Percentiles rank a stretch among this genome's conserved stretches.
Conservation (phyloP, 345 rosid genomes). For the Boechera stricta region DNA sequence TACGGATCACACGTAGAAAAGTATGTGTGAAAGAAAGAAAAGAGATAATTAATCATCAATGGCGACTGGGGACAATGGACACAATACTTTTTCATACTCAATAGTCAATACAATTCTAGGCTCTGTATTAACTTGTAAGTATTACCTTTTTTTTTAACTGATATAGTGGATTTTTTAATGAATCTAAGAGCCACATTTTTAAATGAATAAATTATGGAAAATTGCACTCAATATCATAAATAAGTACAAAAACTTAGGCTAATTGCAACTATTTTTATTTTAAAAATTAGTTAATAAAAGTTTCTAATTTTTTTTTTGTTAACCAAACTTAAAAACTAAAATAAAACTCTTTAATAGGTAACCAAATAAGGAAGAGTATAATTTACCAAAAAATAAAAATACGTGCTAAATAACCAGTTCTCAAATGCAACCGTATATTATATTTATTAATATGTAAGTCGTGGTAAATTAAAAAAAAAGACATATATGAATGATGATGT, state of each 20-base stretch:
- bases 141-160: not conserved
- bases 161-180: too few species aligned
- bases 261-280: not conserved
- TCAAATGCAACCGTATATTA: too few species aligned
- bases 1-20: conserved; percentile 16
- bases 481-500: not conserved
- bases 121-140: not conserved
- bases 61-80: not conserved
- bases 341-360: too few species aligned
- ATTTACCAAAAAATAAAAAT: too few species aligned
- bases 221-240: not conserved
- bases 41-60: not conserved
- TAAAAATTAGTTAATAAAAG: not conserved
- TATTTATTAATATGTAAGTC: too few species aligned
- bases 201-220: not conserved
- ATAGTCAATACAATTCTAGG: conserved; percentile 4
- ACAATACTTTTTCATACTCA: conserved; percentile 7
- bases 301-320: too few species aligned
- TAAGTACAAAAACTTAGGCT: not conserved
- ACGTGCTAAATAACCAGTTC: too few species aligned
- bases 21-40: conserved; percentile 29
- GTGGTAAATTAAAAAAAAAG: too few species aligned
- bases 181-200: not conserved
- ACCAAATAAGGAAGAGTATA: too few species aligned
- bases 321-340: too few species aligned